Evolutionary conservation across 345 rosid genomes (phyloP), one percentile per base, ranked within the genome.

Genomic region (Bretschneidera sinensis): DNA sequence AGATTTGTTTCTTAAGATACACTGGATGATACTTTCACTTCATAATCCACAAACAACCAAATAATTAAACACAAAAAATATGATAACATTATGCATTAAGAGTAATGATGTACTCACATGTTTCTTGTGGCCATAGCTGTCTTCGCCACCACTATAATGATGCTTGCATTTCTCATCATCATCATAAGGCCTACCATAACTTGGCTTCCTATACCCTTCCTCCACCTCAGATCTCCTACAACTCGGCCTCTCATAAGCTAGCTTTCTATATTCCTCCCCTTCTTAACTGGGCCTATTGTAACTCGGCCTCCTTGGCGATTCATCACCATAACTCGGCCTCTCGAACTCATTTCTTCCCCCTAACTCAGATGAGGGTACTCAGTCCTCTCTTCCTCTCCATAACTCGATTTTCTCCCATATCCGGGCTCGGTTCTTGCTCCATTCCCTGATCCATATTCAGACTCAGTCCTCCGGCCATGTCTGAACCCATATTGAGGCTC

Each of bases 61-160:
- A 45, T 13, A 17, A 45, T 4, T 2, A 14, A 45, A 45, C 18
- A 10, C n/a, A 51, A 16, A 17, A 25, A 55, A 35, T 6, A 51
- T 2, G 17, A 17, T 0, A 16, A 43, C 43, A 21, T 48, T 0
- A 47, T 21, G 33, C 8, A 2, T 28, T 9, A 47, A 24, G n/a
- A 51, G 45, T 34, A 14, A 48, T 45, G 17, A 51, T 5, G 2
- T 17, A 71, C 86, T 84, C 52, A 94, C 99, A 76, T 94, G 74
- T 79, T 87, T 87, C 83, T 87, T 89, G 79, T 94, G 91, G 52
- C 92, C 89, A 67, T 81, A 78, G 74, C 81, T 67, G 62, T 81
- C 86, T 60, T 82, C 83, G n/a, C 72, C 90, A 61, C 80, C 81
- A 55, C 82, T 81, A 25, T 74, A 72, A 69, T 76, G 68, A 62